A percentile compares a stretch with the other conserved stretches of the same genome.
Evolutionary conservation across 306 rosid species (phyloP).

Genomic region (Castanopsis chinensis): DNA sequence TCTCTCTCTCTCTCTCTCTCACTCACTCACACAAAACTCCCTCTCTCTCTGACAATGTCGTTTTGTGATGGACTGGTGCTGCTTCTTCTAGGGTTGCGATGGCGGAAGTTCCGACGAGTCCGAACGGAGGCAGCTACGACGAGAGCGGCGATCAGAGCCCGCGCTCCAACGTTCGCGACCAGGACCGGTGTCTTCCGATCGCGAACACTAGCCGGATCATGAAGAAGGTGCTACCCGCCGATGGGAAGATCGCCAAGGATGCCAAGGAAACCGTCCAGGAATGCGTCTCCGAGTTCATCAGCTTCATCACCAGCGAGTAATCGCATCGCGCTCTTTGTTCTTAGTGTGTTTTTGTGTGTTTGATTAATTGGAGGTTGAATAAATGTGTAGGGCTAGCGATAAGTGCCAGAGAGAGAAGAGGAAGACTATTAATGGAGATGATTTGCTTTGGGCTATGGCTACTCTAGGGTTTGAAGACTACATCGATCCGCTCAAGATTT

Average conservation of each 20-base stretch:
- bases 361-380: constrained; percentile 10
- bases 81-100: constrained; percentile 45
- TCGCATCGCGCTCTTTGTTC: not conserved
- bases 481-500: constrained; percentile 87
- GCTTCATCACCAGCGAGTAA: constrained; percentile 96
- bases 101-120: constrained; percentile 87
- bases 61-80: constrained; percentile 1
- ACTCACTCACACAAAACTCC: not conserved
- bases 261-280: constrained; percentile 94
- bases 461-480: constrained; percentile 94
- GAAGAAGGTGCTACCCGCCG: constrained; percentile 96
- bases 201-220: constrained; percentile 92
- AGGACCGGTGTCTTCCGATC: constrained; percentile 88
- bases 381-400: constrained; percentile 78
- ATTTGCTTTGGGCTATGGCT: constrained; percentile 98
- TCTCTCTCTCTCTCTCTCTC: not conserved
- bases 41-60: constrained; percentile 4
- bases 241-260: constrained; percentile 93
- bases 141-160: constrained; percentile 89
- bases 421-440: constrained; percentile 94
- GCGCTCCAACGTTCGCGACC: constrained; percentile 81
- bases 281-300: constrained; percentile 95
- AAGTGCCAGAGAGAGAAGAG: constrained; percentile 98
- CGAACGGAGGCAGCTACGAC: constrained; percentile 83
- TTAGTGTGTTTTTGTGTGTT: not conserved